These are phyloP conservation scores for Hypoxylon subgilvum DNA, from an alignment of 495 filamentous ascomycete genomes.

Conservation along the genomic window DNA sequence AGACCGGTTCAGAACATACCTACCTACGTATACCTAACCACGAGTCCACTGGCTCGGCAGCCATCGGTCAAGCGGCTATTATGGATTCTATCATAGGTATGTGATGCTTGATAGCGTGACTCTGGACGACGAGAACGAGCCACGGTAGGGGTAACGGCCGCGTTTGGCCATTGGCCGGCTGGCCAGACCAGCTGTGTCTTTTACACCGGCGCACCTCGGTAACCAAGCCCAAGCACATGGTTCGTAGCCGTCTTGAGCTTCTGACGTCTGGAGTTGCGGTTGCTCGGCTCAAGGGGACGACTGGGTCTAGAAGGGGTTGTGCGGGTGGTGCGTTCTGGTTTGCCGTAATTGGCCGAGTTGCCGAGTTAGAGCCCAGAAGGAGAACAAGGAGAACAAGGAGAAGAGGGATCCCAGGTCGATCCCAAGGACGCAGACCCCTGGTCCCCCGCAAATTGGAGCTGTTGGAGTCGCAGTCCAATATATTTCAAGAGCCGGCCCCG, in stretches of 20 bases:
- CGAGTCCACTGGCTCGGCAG: conserved; percentile 25
- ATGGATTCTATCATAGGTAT: conserved; percentile 19
- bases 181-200: conserved; percentile 1
- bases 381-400: conserved; percentile 7
- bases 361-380: conserved; percentile 34
- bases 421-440: conserved; percentile 11
- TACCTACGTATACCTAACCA: too few relatives aligned
- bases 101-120: conserved; percentile 2
- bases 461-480: conserved; percentile 1
- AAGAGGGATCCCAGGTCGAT: conserved; percentile 20
- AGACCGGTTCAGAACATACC: conserved; percentile 14
- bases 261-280: conserved; percentile 21
- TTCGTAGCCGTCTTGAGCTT: conserved; percentile 6
- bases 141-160: conserved; percentile 19
- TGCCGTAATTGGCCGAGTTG: conserved; percentile 42
- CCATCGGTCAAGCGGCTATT: conserved; percentile 41
- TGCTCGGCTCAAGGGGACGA: conserved; percentile 40
- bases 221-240: conserved; percentile 21
- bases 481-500: not conserved
- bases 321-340: conserved; percentile 13
- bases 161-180: conserved; percentile 18
- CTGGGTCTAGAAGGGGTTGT: conserved; percentile 15
- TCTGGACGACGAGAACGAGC: not conserved
- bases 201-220: conserved; percentile 24
- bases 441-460: conserved; percentile 32